These are phyloP conservation scores for Fraxinus sp. DNA, from an alignment of 305 asterid genomes.

Conservation along the genomic window DNA sequence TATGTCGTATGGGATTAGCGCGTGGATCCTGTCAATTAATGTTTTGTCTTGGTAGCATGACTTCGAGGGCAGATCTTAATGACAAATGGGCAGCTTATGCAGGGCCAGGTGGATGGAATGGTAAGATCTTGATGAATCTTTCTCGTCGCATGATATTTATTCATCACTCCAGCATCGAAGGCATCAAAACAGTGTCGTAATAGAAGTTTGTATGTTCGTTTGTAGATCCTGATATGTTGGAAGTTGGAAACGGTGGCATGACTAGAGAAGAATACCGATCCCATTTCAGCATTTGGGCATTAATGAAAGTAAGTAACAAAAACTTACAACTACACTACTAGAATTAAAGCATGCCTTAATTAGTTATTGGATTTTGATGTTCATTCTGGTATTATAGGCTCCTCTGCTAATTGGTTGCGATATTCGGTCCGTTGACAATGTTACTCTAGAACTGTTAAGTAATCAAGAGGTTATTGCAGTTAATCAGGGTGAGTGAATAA, in stretches of 20 bases:
- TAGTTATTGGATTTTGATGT: background rate
- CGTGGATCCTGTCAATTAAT: background rate
- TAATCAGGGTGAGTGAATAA: constrained; percentile 63
- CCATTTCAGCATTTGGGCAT: constrained; percentile 96
- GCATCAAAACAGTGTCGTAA: background rate
- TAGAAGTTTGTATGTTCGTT: background rate
- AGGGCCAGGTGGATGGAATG: constrained; percentile 95
- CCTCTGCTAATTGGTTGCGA: constrained; percentile 92
- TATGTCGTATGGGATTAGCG: background rate
- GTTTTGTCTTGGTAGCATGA: constrained; percentile 52
- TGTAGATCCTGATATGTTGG: constrained; percentile 96
- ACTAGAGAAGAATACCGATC: constrained; percentile 65
- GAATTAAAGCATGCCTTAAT: background rate
- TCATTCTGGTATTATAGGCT: constrained; percentile 47
- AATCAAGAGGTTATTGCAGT: constrained; percentile 82
- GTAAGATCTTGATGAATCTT: constrained; percentile 31
- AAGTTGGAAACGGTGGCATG: constrained; percentile 98
- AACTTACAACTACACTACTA: background rate
- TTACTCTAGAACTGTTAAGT: constrained; percentile 45
- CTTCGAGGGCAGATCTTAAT: constrained; percentile 70
- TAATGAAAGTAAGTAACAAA: constrained; percentile 62
- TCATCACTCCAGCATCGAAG: background rate
- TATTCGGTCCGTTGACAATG: constrained; percentile 56
- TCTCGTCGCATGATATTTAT: background rate
- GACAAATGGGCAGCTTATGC: constrained; percentile 86